Conservation (phyloP, 2,329 filamentous ascomycete genomes). For the Coniochaeta sp. region DNA sequence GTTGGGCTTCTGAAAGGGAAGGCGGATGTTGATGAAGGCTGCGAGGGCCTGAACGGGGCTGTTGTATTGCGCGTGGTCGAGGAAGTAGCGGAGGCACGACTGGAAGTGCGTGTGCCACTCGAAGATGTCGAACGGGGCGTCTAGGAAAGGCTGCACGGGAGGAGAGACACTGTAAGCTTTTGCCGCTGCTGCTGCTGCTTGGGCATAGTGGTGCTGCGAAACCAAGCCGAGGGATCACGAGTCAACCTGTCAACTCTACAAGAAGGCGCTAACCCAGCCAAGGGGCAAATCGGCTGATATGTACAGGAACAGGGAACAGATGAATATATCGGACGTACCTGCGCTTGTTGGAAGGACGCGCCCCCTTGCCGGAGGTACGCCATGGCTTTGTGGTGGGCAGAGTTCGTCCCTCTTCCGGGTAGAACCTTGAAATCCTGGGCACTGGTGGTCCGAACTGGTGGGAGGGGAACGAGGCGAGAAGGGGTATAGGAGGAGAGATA, state of each 20-base stretch:
- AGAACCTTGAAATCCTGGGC: neutral
- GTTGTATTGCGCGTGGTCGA: conserved; percentile 84
- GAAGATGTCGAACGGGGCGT: conserved; percentile 66
- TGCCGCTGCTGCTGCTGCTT: neutral
- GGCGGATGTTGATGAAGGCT: conserved; percentile 82
- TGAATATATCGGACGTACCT: conserved; percentile 15
- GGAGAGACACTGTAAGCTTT: conserved; percentile 4
- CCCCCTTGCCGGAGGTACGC: conserved; percentile 19
- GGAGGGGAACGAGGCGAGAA: neutral
- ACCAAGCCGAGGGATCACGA: neutral
- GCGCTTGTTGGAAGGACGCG: conserved; percentile 22
- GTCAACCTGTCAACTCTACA: neutral
- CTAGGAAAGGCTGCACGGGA: conserved; percentile 33
- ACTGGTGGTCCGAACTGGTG: neutral
- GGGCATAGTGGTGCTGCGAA: neutral
- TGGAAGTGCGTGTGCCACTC: conserved; percentile 91
- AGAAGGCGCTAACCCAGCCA: neutral
- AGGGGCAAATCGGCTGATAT: neutral
- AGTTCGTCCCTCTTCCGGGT: neutral
- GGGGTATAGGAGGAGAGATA: neutral
- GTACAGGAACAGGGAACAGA: neutral
- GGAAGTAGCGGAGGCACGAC: conserved; percentile 83
- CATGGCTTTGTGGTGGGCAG: conserved; percentile 14
- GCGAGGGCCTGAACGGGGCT: conserved; percentile 79
- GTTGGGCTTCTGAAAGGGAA: conserved; percentile 70